These are phyloP conservation scores for Globisporangium recalcitrans DNA, from an alignment of 352 stramenopile species.

Conservation along the genomic window DNA sequence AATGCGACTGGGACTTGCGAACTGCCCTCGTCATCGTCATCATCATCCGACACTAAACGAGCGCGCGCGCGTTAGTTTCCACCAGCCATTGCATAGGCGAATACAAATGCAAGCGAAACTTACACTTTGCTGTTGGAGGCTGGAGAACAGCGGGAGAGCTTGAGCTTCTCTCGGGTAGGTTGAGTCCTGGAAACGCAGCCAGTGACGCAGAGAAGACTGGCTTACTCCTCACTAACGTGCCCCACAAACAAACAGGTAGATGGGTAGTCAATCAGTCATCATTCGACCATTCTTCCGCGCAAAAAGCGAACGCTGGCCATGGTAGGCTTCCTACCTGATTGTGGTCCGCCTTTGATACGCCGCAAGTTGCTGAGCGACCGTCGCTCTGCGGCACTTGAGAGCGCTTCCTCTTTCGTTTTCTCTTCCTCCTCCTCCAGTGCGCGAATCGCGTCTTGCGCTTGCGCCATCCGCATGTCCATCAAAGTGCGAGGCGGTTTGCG, in stretches of 20 bases:
- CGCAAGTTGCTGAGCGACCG: slow-evolving; percentile 1
- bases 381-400: not conserved
- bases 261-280: not conserved
- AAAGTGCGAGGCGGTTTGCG: slow-evolving; percentile 5
- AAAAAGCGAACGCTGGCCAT: too few species aligned
- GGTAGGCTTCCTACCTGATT: not conserved
- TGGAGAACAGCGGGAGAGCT: not conserved
- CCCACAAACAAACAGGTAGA: not conserved
- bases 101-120: not conserved
- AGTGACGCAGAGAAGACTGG: not conserved
- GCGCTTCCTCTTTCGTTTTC: not conserved
- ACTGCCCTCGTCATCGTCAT: not conserved
- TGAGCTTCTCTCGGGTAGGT: not conserved
- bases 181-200: not conserved
- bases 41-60: not conserved
- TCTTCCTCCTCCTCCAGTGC: slow-evolving; percentile 3
- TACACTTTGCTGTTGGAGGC: not conserved
- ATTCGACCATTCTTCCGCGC: not conserved
- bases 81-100: not conserved
- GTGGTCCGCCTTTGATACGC: not conserved
- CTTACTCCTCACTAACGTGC: not conserved
- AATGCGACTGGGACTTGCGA: not conserved
- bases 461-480: slow-evolving; percentile 16
- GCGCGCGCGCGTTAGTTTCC: not conserved
- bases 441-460: slow-evolving; percentile 16